Evolutionary conservation across 352 stramenopile species (phyloP).

Genomic region (Pythium monospermum): DNA sequence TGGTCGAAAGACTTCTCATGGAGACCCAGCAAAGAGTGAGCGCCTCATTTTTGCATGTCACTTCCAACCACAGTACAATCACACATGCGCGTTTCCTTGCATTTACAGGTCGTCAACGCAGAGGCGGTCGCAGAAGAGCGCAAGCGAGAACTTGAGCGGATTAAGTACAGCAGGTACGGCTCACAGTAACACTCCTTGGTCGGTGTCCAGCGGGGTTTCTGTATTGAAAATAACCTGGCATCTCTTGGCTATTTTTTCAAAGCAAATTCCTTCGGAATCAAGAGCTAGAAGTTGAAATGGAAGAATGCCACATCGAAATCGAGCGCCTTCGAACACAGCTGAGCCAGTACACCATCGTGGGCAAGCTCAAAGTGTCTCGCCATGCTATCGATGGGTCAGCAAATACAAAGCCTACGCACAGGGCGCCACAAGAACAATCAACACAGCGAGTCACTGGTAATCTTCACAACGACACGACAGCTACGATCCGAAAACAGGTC

Average conservation of each 20-base stretch:
- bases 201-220: background rate
- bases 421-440: background rate
- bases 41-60: too few relatives aligned
- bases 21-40: slow-evolving; percentile 52
- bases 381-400: background rate
- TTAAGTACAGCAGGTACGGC: slow-evolving; percentile 54
- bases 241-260: background rate
- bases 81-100: too few relatives aligned
- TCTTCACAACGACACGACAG: background rate
- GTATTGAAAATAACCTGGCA: background rate
- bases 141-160: slow-evolving; percentile 43
- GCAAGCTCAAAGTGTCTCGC: slow-evolving; percentile 40
- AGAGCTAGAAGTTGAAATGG: slow-evolving; percentile 54
- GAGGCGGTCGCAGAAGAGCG: slow-evolving; percentile 57
- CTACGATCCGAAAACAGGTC: background rate
- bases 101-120: slow-evolving; percentile 42
- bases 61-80: too few relatives aligned
- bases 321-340: slow-evolving; percentile 34
- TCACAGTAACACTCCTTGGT: too few relatives aligned
- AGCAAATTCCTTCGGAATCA: slow-evolving; percentile 71
- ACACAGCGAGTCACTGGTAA: background rate
- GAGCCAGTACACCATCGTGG: slow-evolving; percentile 26
- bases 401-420: background rate
- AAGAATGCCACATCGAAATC: slow-evolving; percentile 56
- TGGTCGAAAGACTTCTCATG: slow-evolving; percentile 55